phyloP scores from a whole-genome alignment of 768 basidiomycete species.

The Macrolepiota albuminosa region DNA sequence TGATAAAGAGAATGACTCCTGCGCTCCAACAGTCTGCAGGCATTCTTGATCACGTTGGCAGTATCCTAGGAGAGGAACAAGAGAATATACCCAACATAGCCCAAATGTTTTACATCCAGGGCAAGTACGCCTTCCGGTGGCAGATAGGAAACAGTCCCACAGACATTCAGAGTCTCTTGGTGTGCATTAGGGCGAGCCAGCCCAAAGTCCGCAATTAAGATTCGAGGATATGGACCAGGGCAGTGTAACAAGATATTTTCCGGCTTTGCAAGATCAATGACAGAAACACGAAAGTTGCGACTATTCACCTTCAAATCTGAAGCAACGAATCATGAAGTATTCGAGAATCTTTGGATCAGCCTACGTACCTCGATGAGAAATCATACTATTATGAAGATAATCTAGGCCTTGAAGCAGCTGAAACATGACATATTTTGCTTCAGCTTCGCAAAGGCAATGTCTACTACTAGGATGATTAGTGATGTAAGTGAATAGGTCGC shows the following conservation, averaged over 20 bases:
- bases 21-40: conserved; percentile 91
- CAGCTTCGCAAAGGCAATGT: conserved; percentile 63
- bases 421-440: conserved; percentile 81
- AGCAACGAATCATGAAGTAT: neutral
- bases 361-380: conserved; percentile 70
- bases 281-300: neutral
- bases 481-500: conserved; percentile 86
- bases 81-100: conserved; percentile 48
- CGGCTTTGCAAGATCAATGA: conserved; percentile 40
- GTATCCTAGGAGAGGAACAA: neutral
- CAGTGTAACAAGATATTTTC: conserved; percentile 78
- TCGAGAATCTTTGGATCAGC: neutral
- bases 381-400: conserved; percentile 66
- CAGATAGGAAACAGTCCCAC: conserved; percentile 83
- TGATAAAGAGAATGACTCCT: conserved; percentile 76
- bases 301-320: conserved; percentile 19
- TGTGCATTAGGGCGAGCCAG: conserved; percentile 74
- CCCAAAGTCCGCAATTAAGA: conserved; percentile 85
- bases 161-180: conserved; percentile 81
- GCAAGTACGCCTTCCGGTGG: conserved; percentile 84
- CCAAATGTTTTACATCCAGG: conserved; percentile 66
- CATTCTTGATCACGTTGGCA: conserved; percentile 43
- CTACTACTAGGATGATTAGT: conserved; percentile 49
- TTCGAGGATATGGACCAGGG: conserved; percentile 82
- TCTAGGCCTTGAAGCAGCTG: conserved; percentile 68